phyloP scores from a whole-genome alignment of 257 asterid genomes.

The Nicotiana sylvestris region DNA sequence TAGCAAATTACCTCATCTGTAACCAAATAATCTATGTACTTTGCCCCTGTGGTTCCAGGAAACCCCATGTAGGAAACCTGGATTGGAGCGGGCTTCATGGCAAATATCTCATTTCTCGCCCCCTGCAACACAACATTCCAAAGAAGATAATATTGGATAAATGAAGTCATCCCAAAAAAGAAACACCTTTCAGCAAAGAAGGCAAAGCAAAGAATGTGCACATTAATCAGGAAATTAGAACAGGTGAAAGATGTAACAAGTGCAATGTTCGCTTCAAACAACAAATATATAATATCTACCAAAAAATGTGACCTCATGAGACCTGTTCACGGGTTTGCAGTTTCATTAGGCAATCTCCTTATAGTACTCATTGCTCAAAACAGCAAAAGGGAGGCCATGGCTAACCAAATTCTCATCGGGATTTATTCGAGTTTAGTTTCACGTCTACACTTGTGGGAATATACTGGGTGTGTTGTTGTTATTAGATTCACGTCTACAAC shows the following conservation, averaged over 20 bases:
- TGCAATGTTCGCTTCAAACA: neutral
- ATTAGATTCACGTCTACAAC: neutral
- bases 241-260: neutral
- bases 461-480: too few species aligned
- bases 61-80: slow-evolving; percentile 99
- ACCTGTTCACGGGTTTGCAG: neutral
- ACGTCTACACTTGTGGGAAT: neutral
- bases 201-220: neutral
- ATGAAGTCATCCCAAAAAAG: neutral
- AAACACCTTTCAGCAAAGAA: neutral
- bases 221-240: neutral
- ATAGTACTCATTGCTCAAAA: neutral
- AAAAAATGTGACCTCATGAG: neutral
- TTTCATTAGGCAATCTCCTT: neutral
- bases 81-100: slow-evolving; percentile 99
- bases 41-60: slow-evolving; percentile 98
- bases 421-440: neutral
- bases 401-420: neutral
- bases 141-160: neutral
- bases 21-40: slow-evolving; percentile 86
- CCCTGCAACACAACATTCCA: slow-evolving; percentile 48
- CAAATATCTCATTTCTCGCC: slow-evolving; percentile 98
- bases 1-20: slow-evolving; percentile 71
- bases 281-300: neutral
- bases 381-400: neutral